Conservation (phyloP, 352 stramenopile genomes). For the Phytophthora pluvialis region DNA sequence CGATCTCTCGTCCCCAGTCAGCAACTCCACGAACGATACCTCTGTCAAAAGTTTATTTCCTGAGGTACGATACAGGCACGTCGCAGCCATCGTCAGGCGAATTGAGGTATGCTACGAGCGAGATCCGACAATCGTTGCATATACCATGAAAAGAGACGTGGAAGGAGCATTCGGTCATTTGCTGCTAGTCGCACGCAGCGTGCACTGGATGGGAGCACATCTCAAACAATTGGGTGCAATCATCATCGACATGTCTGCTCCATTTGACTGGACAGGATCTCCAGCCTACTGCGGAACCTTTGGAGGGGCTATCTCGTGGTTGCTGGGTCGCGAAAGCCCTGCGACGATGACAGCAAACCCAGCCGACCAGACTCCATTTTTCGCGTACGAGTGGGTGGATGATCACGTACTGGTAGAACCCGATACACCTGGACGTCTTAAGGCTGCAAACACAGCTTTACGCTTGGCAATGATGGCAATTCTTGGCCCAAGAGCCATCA, state of each 20-base stretch:
- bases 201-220: not conserved
- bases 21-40: not conserved
- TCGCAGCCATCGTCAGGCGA: not conserved
- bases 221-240: not conserved
- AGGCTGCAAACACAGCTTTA: not conserved
- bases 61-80: not conserved
- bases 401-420: constrained; percentile 8
- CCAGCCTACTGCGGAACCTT: constrained; percentile 1
- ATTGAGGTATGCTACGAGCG: not conserved
- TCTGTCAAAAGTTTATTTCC: not conserved
- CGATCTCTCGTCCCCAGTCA: constrained; percentile 5
- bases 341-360: not conserved
- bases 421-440: not conserved
- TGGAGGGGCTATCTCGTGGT: constrained; percentile 12
- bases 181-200: not conserved
- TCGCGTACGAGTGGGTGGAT: constrained; percentile 14
- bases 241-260: constrained; percentile 1
- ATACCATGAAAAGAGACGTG: constrained; percentile 6
- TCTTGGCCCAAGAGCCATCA: not conserved
- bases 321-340: constrained; percentile 9
- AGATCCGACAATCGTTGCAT: not conserved
- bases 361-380: not conserved
- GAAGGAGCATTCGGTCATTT: constrained; percentile 1
- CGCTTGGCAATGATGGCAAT: constrained; percentile 1
- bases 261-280: not conserved